Base-by-base conservation (phyloP, 108 stramenopile species). In the Discostella stelligeroides region DNA sequence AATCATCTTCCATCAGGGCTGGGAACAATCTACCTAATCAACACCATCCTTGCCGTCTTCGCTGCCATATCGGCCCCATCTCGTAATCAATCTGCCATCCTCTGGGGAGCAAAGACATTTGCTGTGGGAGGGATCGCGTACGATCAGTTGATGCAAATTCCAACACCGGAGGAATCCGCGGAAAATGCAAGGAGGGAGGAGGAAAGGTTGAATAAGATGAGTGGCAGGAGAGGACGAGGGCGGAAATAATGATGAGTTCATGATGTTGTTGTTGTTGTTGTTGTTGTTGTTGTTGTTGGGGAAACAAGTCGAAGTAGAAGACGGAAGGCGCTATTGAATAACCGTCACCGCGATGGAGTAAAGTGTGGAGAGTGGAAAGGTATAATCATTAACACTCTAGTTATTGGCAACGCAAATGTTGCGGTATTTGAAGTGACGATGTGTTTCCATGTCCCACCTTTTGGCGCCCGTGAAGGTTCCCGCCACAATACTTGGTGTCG, bases 121-220 rank as follows among this genome's bases (percentile, higher is more conserved):
- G 74, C 89, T 1, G 91, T 92, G 12, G 93, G 93, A 17, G 93
- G 93, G 14, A 74, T 95, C 14, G 90, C 93, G n/a, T 88, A 76
- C 45, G 93, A 95, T 74, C 93, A 95, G 68, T 63, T 95, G 63
- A 87, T 87, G 48, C 89, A 90, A 58, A 68, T 95, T 20, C 93
- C 93, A 1, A 92, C 90, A 10, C 62, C 83, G 24, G 84, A 84
- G 68, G 79, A 88, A 72, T 20, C 75, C 46, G 75, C 72, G 73
- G 66, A 73, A 45, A 68, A 79, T 46, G 85, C 83, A 27, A 75
- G 79, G 60, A 86, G 71, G 51, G 86, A 87, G 55, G 75, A 57
- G 41, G 79, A 84, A 60, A 74, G 53, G 42, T 34, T 57, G 29
- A 79, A 48, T 30, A 63, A 57, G 48, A 65, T 37, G 63, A 58